Evolutionary conservation across 345 rosid species (phyloP).

Genomic region (Salix caprea): DNA sequence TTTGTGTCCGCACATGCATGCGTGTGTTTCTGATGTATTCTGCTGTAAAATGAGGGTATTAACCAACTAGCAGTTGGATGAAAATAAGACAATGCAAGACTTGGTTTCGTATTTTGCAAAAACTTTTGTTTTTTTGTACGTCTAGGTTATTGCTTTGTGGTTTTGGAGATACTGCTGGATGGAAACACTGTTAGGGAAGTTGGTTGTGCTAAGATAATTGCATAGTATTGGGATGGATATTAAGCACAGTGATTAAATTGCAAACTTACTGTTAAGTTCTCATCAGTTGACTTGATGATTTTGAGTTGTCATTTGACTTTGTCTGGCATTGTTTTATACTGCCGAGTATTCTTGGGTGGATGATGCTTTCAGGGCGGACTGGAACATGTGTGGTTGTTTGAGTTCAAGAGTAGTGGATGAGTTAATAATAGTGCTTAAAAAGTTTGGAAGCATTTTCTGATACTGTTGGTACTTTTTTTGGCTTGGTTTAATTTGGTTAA

Average conservation of each 20-base stretch:
- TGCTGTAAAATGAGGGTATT: neutral
- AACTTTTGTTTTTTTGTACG: no score
- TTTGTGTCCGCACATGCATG: neutral
- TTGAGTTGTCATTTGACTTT: neutral
- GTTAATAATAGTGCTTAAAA: neutral
- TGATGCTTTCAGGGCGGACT: no score
- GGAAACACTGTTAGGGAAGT: neutral
- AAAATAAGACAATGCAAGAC: neutral
- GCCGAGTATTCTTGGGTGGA: neutral
- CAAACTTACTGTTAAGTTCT: neutral
- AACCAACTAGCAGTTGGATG: neutral
- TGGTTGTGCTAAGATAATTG: neutral
- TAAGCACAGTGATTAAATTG: neutral
- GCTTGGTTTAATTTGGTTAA: neutral
- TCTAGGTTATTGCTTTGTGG: no score
- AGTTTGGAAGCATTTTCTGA: neutral
- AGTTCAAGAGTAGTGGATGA: neutral
- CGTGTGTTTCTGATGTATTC: neutral
- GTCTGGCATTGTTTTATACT: neutral
- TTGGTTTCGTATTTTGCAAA: neutral
- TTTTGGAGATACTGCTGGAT: neutral
- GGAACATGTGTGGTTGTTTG: no score
- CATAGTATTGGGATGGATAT: neutral
- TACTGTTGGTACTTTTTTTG: neutral
- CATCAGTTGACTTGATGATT: neutral